Percentiles rank a stretch among this genome's conserved stretches.
Conservation (phyloP, 495 filamentous ascomycete species). For the Copromyces sp. region DNA sequence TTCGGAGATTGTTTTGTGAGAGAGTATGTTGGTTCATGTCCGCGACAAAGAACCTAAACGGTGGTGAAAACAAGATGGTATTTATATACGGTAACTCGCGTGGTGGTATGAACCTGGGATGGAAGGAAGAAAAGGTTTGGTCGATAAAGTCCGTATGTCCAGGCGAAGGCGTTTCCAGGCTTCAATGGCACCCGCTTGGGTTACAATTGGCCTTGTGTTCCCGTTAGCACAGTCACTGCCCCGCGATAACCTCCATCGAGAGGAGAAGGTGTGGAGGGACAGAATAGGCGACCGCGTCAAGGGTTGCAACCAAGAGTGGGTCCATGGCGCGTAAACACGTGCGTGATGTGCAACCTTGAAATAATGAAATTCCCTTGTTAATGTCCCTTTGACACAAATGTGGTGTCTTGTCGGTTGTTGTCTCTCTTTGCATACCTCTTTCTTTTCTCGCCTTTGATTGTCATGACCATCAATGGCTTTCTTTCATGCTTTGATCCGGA, state of each 20-base stretch:
- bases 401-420: not conserved
- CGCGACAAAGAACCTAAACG: not conserved
- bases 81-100: not conserved
- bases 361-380: not conserved
- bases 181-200: not conserved
- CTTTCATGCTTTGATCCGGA: conserved; percentile 58
- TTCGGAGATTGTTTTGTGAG: not conserved
- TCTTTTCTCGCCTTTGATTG: not conserved
- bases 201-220: not conserved
- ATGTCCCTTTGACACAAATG: not conserved
- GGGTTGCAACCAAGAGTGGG: not conserved
- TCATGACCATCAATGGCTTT: conserved; percentile 10
- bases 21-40: not conserved
- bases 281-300: not conserved
- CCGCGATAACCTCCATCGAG: not conserved
- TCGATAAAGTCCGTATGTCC: not conserved
- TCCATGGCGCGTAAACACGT: not conserved
- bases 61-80: not conserved
- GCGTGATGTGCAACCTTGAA: not conserved
- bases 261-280: not conserved
- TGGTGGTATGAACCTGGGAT: not conserved
- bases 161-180: not conserved
- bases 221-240: not conserved
- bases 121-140: not conserved
- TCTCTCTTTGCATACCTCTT: not conserved